Evolutionary conservation across 495 filamentous ascomycete genomes (phyloP), one percentile per base, ranked within the genome.

Genomic region (Aspergillus cristatus): DNA sequence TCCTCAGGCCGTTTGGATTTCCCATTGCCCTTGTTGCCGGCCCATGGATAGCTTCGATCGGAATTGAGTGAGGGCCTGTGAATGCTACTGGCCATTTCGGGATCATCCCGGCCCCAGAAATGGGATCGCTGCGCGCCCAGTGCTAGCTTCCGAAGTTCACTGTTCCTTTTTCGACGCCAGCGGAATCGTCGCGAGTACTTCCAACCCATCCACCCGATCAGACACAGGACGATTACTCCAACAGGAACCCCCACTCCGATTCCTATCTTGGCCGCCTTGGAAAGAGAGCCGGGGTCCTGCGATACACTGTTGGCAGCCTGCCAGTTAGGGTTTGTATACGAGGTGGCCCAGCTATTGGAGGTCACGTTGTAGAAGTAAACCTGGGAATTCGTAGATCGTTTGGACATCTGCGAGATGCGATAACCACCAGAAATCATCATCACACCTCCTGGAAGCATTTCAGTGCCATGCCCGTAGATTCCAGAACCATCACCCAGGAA

Each of bases 391-490:
- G 44, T 48, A 42, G 40, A 51, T 45, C 57, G 59, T 57, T 64
- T 72, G 4, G 51, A 58, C 3, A 73, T 60, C 13, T 62, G 48
- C 6, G 75, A 58, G 38, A 94, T 93, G 7, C 51, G 64, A 43
- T 84, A 87, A 1, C 90, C 90, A 12, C 90, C 90, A 31, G 79
- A 71, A 18, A 94, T 63, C 82, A 96, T 84, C 84, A 97, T 86
- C 0, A 94, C 73, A 43, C 81, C 83, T 2, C 88, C 90, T 14
- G 84, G 81, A 12, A 97, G 71, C 69, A 95, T 75, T 4, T 68
- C 73, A 3, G 86, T 85, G 2, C 82, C 90, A 55, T 97, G 90
- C 3, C 90, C 90, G 51, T 84, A 93, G 3, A 93, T 62, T 0
- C 86, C 87, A 3, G 65, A 48, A 6, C 71, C 74, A 35, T 68